These are phyloP conservation scores for Talaromyces sp. DNA, from an alignment of 2,329 filamentous ascomycete genomes.

Conservation along the genomic window DNA sequence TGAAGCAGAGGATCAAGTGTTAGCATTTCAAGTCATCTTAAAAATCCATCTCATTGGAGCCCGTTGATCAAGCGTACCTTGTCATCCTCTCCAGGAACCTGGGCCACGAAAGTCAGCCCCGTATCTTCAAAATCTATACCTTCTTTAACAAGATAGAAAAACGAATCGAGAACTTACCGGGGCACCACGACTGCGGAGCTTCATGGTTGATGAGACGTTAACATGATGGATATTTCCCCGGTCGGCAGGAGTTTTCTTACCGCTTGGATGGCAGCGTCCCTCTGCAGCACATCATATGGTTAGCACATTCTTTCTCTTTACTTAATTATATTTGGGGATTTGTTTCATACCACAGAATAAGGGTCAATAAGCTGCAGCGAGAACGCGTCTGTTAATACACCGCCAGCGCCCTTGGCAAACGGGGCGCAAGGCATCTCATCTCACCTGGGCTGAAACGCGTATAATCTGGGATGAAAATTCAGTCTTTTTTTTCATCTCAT, in stretches of 20 bases:
- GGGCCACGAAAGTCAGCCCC: neutral
- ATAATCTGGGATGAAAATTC: neutral
- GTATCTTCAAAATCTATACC: neutral
- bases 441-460: neutral
- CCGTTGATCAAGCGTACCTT: neutral
- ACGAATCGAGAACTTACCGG: neutral
- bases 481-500: neutral
- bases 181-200: neutral
- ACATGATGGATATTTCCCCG: neutral
- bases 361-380: neutral
- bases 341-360: neutral
- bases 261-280: neutral
- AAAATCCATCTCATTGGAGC: neutral
- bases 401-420: neutral
- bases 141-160: neutral
- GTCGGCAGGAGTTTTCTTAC: neutral
- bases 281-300: neutral
- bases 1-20: neutral
- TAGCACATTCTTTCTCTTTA: neutral
- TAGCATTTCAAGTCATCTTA: neutral
- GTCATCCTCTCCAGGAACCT: neutral
- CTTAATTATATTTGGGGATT: neutral
- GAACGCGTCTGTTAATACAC: neutral
- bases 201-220: neutral
- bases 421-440: neutral